phyloP scores from a whole-genome alignment of 2,329 filamentous ascomycete species.

The Epichloe aotearoae region DNA sequence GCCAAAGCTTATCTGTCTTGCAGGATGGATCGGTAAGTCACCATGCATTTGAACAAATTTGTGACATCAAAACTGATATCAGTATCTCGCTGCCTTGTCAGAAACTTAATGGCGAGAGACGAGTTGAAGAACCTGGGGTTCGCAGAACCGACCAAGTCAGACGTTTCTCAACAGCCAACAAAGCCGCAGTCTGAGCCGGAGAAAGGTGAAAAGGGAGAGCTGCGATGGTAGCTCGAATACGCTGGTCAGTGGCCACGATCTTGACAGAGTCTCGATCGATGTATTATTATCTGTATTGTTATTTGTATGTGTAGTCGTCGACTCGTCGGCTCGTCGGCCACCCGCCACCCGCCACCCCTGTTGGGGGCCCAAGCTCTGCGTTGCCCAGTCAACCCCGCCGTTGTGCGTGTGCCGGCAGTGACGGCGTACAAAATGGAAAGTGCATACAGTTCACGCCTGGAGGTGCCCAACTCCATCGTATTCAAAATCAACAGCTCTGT shows the following conservation, averaged over 20 bases:
- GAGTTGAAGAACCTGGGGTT: slow-evolving; percentile 92
- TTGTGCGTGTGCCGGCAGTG: neutral
- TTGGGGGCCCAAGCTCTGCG: slow-evolving; percentile 1
- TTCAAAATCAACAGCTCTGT: slow-evolving; percentile 4
- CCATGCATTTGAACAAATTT: neutral
- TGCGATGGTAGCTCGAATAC: slow-evolving; percentile 19
- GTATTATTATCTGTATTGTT: neutral
- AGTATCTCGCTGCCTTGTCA: slow-evolving; percentile 17
- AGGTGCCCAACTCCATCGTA: slow-evolving; percentile 3
- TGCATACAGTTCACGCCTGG: neutral
- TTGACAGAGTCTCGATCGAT: neutral
- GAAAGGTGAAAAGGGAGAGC: slow-evolving; percentile 24
- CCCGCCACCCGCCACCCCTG: neutral
- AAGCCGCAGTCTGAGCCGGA: slow-evolving; percentile 15
- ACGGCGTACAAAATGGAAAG: slow-evolving; percentile 7
- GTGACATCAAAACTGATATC: neutral
- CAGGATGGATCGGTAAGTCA: slow-evolving; percentile 77
- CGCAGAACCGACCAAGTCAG: slow-evolving; percentile 17
- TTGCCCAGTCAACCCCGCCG: slow-evolving; percentile 13
- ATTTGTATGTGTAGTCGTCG: neutral
- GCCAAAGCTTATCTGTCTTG: slow-evolving; percentile 84
- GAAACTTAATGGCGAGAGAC: slow-evolving; percentile 92
- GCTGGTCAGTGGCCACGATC: neutral
- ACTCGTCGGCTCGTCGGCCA: neutral
- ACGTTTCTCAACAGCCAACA: slow-evolving; percentile 4